Evolutionary conservation across 2,329 filamentous ascomycete species (phyloP).

Genomic region (Trichoderma sp.): DNA sequence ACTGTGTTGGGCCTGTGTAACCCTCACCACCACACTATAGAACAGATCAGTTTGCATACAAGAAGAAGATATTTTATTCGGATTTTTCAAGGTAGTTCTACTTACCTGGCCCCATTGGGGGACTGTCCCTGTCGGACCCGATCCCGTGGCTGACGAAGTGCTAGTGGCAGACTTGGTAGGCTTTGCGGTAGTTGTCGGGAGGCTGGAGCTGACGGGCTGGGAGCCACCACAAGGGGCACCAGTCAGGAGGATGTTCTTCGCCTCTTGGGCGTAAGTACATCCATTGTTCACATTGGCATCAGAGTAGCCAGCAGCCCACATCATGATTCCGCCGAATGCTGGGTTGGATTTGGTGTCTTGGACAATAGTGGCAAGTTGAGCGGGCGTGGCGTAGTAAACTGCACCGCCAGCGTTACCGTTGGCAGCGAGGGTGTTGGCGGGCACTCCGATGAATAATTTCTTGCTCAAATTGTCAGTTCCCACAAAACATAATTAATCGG

Average conservation of each 20-base stretch:
- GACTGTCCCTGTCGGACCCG: not conserved
- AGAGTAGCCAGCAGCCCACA: not conserved
- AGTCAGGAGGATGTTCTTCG: not conserved
- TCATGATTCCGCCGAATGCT: not conserved
- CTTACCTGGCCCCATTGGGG: not conserved
- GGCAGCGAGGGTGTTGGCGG: not conserved
- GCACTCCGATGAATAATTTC: not conserved
- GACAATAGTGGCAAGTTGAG: not conserved
- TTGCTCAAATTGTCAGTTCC: not conserved
- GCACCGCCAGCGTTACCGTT: not conserved
- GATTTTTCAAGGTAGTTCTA: not conserved
- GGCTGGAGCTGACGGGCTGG: not conserved
- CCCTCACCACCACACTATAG: not conserved
- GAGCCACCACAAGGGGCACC: not conserved
- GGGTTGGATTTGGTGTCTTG: not conserved
- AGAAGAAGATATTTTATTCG: not conserved
- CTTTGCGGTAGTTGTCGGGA: not conserved
- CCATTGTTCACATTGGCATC: conserved; percentile 1
- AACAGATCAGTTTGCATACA: not conserved
- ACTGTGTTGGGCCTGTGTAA: not conserved
- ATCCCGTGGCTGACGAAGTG: not conserved
- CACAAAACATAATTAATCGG: not conserved
- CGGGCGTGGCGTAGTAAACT: not conserved
- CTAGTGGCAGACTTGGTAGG: not conserved
- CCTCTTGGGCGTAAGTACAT: not conserved